These are phyloP conservation scores for Cucurbita ficifolia DNA, from an alignment of 306 rosid species.

Conservation along the genomic window DNA sequence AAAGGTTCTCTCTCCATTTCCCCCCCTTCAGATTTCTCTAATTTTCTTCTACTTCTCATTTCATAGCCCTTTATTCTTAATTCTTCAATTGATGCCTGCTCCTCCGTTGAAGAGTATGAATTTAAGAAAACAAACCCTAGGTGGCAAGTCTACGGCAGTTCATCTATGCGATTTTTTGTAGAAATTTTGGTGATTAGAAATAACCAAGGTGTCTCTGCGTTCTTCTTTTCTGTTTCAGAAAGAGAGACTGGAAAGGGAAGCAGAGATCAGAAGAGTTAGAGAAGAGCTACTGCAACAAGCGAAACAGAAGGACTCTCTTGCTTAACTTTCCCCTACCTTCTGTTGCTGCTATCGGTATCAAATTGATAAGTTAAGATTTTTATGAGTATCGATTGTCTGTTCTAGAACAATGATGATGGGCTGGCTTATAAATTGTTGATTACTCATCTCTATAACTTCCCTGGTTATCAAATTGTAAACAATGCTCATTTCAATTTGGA, in stretches of 20 bases:
- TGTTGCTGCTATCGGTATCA: neutral
- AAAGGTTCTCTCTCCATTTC: slow-evolving; percentile 32
- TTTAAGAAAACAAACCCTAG: neutral
- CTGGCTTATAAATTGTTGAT: neutral
- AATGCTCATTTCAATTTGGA: neutral
- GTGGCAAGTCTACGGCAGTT: neutral
- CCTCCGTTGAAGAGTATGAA: neutral
- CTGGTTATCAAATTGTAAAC: neutral
- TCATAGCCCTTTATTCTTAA: neutral
- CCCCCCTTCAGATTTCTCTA: neutral
- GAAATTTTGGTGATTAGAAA: neutral
- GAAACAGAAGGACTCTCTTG: slow-evolving; percentile 33
- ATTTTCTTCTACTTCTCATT: neutral
- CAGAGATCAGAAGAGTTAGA: slow-evolving; percentile 71
- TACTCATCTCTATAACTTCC: neutral
- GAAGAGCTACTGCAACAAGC: slow-evolving; percentile 61
- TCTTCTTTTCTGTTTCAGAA: slow-evolving; percentile 21
- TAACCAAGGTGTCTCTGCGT: neutral
- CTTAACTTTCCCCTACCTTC: slow-evolving; percentile 15
- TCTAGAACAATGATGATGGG: neutral
- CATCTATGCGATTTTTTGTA: neutral
- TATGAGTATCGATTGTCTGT: neutral
- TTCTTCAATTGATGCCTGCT: neutral
- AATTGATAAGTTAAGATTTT: neutral
- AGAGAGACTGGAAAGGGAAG: slow-evolving; percentile 72